Evolutionary conservation across 768 basidiomycete species (phyloP).

Genomic region (Collybia sordida): DNA sequence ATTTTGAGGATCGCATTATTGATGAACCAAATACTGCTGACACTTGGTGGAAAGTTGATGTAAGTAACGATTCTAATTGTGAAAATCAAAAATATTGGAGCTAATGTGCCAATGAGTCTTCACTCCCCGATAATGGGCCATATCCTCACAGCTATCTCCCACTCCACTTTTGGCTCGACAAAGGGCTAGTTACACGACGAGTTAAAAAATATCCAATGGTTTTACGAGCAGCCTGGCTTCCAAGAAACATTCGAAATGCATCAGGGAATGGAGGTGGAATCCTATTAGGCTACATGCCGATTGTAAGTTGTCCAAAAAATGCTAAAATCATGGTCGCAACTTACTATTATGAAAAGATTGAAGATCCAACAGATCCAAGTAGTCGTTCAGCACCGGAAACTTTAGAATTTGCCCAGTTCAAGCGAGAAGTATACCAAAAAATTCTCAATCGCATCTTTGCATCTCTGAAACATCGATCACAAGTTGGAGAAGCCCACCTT

Average conservation of each 20-base stretch:
- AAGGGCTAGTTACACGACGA: slow-evolving; percentile 23
- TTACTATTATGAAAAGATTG: slow-evolving; percentile 12
- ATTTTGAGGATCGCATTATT: slow-evolving; percentile 14
- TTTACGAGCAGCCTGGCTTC: slow-evolving; percentile 22
- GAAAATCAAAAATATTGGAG: no score
- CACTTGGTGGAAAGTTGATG: slow-evolving; percentile 27
- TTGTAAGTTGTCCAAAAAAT: slow-evolving; percentile 13
- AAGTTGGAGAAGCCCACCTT: slow-evolving; percentile 18
- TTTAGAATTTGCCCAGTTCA: slow-evolving; percentile 23
- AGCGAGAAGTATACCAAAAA: slow-evolving; percentile 27
- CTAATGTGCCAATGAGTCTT: no score
- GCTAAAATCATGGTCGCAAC: no score
- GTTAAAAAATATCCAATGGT: slow-evolving; percentile 27
- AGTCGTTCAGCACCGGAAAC: slow-evolving; percentile 15
- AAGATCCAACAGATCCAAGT: slow-evolving; percentile 22
- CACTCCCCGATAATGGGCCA: slow-evolving; percentile 15
- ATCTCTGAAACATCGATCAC: slow-evolving; percentile 15
- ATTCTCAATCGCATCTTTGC: slow-evolving; percentile 20
- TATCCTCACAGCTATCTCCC: slow-evolving; percentile 25
- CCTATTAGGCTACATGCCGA: slow-evolving; percentile 25
- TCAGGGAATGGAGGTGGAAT: slow-evolving; percentile 33
- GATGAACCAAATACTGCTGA: slow-evolving; percentile 28
- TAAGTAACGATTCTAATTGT: no score
- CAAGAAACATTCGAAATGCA: slow-evolving; percentile 24
- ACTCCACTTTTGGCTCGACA: slow-evolving; percentile 29